phyloP scores from a whole-genome alignment of 169 alveolate species.

The Cryptosporidium tyzzeri region DNA sequence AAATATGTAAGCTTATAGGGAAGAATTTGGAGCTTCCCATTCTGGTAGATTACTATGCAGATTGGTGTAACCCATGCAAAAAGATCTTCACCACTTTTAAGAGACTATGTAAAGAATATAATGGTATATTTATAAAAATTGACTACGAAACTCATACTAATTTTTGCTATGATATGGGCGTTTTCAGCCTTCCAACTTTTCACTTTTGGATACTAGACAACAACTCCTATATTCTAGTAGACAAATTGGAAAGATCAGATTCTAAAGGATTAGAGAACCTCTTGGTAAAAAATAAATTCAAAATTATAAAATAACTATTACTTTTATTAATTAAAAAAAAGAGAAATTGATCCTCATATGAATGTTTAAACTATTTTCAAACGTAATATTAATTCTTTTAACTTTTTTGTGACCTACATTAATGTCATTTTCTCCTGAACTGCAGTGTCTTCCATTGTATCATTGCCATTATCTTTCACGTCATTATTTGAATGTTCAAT shows the following conservation, averaged over 20 bases:
- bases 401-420: not conserved
- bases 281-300: not conserved
- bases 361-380: not conserved
- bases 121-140: slow-evolving; percentile 48
- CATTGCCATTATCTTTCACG: not conserved
- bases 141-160: not conserved
- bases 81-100: slow-evolving; percentile 21
- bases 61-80: slow-evolving; percentile 73
- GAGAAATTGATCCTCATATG: not conserved
- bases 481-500: slow-evolving; percentile 25
- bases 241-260: slow-evolving; percentile 28
- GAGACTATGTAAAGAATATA: slow-evolving; percentile 3
- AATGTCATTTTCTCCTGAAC: slow-evolving; percentile 19
- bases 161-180: slow-evolving; percentile 1
- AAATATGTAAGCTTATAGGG: slow-evolving; percentile 36
- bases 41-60: slow-evolving; percentile 44
- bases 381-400: not conserved
- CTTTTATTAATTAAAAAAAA: not conserved
- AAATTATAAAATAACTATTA: not conserved
- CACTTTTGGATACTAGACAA: slow-evolving; percentile 32
- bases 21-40: slow-evolving; percentile 36
- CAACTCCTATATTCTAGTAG: not conserved
- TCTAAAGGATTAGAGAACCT: slow-evolving; percentile 33
- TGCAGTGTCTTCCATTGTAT: not conserved
- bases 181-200: slow-evolving; percentile 60